These are phyloP conservation scores for Abrus pulchellus DNA, from an alignment of 306 rosid species.

Conservation along the genomic window DNA sequence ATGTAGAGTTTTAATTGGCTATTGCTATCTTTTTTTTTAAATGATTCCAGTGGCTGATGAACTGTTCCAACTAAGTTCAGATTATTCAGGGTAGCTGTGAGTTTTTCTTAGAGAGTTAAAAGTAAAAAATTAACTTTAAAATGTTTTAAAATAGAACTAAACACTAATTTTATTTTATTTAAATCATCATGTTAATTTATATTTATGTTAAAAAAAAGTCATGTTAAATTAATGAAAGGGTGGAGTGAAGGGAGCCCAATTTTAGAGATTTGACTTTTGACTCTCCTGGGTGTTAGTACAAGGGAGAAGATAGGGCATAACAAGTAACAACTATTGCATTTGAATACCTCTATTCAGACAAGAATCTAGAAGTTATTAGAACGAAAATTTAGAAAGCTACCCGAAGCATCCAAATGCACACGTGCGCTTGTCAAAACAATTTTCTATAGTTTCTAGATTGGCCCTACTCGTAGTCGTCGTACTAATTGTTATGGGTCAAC, in stretches of 20 bases:
- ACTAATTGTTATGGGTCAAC: not conserved
- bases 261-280: slow-evolving; percentile 9
- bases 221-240: no score
- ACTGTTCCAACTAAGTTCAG: no score
- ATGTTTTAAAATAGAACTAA: no score
- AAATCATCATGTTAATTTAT: no score
- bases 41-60: no score
- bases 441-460: not conserved
- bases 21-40: no score
- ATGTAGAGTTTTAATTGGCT: not conserved
- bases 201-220: no score
- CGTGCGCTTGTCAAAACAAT: slow-evolving; percentile 35
- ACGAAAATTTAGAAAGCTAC: slow-evolving; percentile 4
- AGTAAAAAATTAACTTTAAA: no score
- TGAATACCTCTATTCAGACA: not conserved
- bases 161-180: no score
- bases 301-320: not conserved
- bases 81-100: no score
- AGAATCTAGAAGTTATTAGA: slow-evolving; percentile 1
- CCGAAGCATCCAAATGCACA: slow-evolving; percentile 52
- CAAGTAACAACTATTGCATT: not conserved
- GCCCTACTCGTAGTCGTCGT: not conserved
- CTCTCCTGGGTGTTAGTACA: not conserved
- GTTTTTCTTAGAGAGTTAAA: no score
- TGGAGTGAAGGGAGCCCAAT: slow-evolving; percentile 16